Evolutionary conservation across 305 asterid species (phyloP).

Genomic region (Fraxinus sp.): DNA sequence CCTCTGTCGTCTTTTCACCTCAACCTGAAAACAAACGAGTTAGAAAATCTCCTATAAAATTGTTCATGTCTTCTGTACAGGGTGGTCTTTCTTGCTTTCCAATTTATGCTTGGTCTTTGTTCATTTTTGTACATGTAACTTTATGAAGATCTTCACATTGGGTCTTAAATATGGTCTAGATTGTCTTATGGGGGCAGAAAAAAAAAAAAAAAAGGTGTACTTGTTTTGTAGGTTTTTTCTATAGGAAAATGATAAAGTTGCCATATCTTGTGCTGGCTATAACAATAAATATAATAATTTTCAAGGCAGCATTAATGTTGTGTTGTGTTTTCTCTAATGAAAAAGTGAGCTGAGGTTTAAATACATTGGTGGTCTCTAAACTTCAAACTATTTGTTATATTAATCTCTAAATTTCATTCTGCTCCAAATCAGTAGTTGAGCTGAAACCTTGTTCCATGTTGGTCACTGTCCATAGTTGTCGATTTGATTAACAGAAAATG

Average conservation of each 20-base stretch:
- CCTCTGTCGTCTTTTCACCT: not conserved
- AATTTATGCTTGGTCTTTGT: slow-evolving; percentile 20
- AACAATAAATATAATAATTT: not conserved
- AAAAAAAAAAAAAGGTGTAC: slow-evolving; percentile 17
- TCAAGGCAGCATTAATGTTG: not conserved
- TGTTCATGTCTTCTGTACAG: slow-evolving; percentile 2
- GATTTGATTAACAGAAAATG: not conserved
- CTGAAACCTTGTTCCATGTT: not conserved
- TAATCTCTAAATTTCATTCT: not conserved
- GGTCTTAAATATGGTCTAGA: slow-evolving; percentile 6
- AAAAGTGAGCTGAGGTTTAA: not conserved
- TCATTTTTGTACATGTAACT: slow-evolving; percentile 36
- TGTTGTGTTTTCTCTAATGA: not conserved
- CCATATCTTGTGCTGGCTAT: slow-evolving; percentile 9
- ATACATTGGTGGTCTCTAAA: not conserved
- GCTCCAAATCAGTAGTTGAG: not conserved
- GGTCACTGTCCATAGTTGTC: not conserved
- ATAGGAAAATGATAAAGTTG: slow-evolving; percentile 23
- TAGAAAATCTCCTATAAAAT: slow-evolving; percentile 7
- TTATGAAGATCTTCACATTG: not conserved
- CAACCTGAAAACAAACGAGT: slow-evolving; percentile 10
- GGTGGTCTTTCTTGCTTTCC: slow-evolving; percentile 19
- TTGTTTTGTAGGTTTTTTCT: slow-evolving; percentile 27
- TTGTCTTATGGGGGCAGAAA: slow-evolving; percentile 15
- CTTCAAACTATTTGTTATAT: not conserved